Percentiles rank a stretch among this genome's conserved stretches.
phyloP scores from a whole-genome alignment of 192 early-diverging fungal species.

The Coemansia sp. region DNA sequence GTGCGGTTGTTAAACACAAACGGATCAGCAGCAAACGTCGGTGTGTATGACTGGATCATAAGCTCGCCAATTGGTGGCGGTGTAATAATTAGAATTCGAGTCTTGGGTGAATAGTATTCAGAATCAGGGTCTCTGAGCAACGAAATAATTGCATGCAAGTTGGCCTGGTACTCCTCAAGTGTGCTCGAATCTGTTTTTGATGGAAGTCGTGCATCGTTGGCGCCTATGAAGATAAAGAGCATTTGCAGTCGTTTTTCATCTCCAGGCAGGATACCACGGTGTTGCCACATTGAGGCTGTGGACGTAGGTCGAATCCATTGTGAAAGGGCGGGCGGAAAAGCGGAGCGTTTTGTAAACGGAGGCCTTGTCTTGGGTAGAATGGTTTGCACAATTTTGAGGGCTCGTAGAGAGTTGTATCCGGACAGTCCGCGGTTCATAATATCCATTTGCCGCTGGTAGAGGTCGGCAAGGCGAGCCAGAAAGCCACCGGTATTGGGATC shows the following conservation, averaged over 20 bases:
- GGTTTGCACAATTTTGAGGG: neutral
- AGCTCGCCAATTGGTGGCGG: conserved; percentile 68
- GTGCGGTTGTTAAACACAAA: conserved; percentile 35
- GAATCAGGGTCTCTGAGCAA: conserved; percentile 57
- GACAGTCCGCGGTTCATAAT: conserved; percentile 79
- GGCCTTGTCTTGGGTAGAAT: neutral
- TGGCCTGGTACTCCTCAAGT: conserved; percentile 56
- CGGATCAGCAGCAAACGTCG: neutral
- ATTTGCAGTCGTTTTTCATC: conserved; percentile 7
- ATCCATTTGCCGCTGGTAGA: conserved; percentile 69
- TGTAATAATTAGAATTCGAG: conserved; percentile 67
- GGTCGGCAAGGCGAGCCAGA: conserved; percentile 50
- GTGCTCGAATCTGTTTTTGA: conserved; percentile 56
- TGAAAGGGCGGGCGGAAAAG: neutral
- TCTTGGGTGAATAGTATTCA: conserved; percentile 57
- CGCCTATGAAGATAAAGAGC: conserved; percentile 68
- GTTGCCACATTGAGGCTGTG: neutral
- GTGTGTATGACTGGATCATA: conserved; percentile 8
- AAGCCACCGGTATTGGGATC: conserved; percentile 51
- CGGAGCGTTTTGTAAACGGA: neutral
- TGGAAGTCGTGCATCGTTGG: conserved; percentile 72
- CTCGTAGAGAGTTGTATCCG: conserved; percentile 16
- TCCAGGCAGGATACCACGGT: neutral
- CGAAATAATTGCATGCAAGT: conserved; percentile 60
- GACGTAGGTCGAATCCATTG: neutral